Base-by-base conservation (phyloP, 495 filamentous ascomycete species). In the Podospora australis region DNA sequence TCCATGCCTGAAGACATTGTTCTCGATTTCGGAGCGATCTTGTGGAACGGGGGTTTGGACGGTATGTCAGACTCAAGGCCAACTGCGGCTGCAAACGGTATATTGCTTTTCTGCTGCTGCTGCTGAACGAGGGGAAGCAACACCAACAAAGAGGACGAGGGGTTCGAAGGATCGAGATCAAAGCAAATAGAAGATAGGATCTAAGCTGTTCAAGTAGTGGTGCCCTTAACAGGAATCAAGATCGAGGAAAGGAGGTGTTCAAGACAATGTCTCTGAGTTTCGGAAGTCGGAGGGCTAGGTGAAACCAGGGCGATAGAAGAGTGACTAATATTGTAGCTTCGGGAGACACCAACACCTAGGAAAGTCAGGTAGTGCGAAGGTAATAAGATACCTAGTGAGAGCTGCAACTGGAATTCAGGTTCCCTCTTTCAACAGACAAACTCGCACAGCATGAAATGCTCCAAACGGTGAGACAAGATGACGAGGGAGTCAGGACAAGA, bases 1-100 rank as follows among this genome's bases (percentile, higher is more conserved):
- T 65, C 68, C 49, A 79, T 66, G 22, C 50, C 55, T 46, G 56
- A 48, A 43, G 54, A 30, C 50, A 53, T 54, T 22, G 22, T 58
- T 41, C 43, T 45, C 41, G 23, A 16, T 6, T 10, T 36, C n/a
- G 13, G 13, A 5, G 10, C 17, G 11, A 4, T 46, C 5, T 43
- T 43, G 22, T 14, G 13, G 23, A 19, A 43, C 40, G 23, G 5
- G 2, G 19, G n/a, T 10, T 34, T 13, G 30, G 30, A 14, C 13
- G 30, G 9, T 34, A 14, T 34, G n/a, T n/a, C n/a, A n/a, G n/a
- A n/a, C n/a, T n/a, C n/a, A n/a, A n/a, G n/a, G n/a, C n/a, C n/a
- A n/a, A n/a, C n/a, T n/a, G n/a, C n/a, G n/a, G n/a, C n/a, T n/a
- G n/a, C n/a, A n/a, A n/a, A n/a, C n/a, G n/a, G n/a, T n/a, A n/a